A percentile compares a stretch with the other conserved stretches of the same genome.
phyloP scores from a whole-genome alignment of 2,329 filamentous ascomycete genomes.

The Alternaria tenuissima region DNA sequence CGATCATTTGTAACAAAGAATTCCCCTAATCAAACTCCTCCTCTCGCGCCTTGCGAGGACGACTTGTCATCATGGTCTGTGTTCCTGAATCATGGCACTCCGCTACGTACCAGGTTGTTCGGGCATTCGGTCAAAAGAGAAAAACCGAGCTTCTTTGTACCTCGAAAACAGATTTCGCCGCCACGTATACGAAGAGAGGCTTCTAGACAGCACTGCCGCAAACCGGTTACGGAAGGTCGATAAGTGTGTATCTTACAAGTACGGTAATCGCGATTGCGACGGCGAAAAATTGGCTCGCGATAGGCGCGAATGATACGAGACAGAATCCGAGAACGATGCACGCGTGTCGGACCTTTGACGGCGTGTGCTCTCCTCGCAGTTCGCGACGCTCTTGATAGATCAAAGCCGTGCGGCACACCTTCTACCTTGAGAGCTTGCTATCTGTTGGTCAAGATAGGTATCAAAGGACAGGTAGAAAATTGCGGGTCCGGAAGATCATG shows the following conservation, averaged over 20 bases:
- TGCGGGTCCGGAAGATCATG: not conserved
- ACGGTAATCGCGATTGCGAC: not conserved
- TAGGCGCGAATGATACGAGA: not conserved
- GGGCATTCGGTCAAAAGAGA: not conserved
- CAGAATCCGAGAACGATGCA: not conserved
- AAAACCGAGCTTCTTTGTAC: not conserved
- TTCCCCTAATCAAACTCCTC: not conserved
- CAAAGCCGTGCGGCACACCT: not conserved
- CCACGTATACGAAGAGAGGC: not conserved
- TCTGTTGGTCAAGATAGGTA: not conserved
- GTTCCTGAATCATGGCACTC: conserved; percentile 4
- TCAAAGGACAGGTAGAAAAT: not conserved
- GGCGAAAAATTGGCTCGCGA: not conserved
- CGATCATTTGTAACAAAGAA: not conserved
- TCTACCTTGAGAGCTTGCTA: not conserved
- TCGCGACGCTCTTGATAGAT: not conserved
- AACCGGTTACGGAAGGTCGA: not conserved
- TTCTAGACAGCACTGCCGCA: not conserved
- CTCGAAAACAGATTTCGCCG: not conserved
- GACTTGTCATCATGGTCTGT: not conserved
- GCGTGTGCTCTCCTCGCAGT: not conserved
- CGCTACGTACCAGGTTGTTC: not conserved
- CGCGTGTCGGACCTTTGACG: not conserved
- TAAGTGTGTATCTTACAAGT: not conserved
- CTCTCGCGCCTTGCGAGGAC: not conserved